phyloP scores from a whole-genome alignment of 2,329 filamentous ascomycete genomes.

The Onygenales sp. region DNA sequence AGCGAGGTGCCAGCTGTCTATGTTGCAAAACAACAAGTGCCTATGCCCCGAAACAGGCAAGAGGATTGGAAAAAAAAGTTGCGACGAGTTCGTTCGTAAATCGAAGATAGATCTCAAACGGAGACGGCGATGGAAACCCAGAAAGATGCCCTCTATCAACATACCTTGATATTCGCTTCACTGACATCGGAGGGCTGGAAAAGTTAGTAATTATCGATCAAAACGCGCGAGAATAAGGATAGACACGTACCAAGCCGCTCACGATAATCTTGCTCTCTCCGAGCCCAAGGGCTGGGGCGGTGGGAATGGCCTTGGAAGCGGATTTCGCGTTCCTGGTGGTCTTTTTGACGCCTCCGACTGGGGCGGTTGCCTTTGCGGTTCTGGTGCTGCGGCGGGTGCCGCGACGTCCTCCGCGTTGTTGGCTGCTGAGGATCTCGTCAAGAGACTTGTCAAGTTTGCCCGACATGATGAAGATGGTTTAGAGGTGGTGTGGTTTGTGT shows the following conservation, averaged over 20 bases:
- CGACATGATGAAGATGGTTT: constrained; percentile 52
- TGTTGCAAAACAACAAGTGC: constrained; percentile 16
- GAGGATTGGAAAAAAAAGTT: constrained; percentile 20
- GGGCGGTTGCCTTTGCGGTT: constrained; percentile 43
- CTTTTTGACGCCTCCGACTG: constrained; percentile 82
- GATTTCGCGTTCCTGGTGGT: constrained; percentile 44
- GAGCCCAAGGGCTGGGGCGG: constrained; percentile 51
- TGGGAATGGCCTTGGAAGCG: constrained; percentile 46
- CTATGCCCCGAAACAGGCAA: constrained; percentile 15
- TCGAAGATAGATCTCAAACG: constrained; percentile 26
- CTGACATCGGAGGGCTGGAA: constrained; percentile 84
- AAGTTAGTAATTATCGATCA: constrained; percentile 38
- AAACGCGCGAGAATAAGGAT: constrained; percentile 6
- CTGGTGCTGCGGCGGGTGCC: constrained; percentile 30
- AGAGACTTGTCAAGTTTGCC: constrained; percentile 95
- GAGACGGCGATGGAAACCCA: constrained; percentile 62
- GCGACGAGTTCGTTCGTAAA: constrained; percentile 27
- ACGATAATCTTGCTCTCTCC: constrained; percentile 95
- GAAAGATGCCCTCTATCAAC: constrained; percentile 73
- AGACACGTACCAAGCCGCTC: constrained; percentile 79
- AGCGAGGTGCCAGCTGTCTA: constrained; percentile 26
- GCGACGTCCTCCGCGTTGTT: constrained; percentile 44
- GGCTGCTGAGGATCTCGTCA: constrained; percentile 87
- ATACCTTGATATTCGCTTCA: constrained; percentile 99
- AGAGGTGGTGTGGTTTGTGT: background rate